Evolutionary conservation across 192 early-diverging fungal genomes (phyloP), one percentile per base, ranked within the genome.

Genomic region (Gaertneriomyces sp.): DNA sequence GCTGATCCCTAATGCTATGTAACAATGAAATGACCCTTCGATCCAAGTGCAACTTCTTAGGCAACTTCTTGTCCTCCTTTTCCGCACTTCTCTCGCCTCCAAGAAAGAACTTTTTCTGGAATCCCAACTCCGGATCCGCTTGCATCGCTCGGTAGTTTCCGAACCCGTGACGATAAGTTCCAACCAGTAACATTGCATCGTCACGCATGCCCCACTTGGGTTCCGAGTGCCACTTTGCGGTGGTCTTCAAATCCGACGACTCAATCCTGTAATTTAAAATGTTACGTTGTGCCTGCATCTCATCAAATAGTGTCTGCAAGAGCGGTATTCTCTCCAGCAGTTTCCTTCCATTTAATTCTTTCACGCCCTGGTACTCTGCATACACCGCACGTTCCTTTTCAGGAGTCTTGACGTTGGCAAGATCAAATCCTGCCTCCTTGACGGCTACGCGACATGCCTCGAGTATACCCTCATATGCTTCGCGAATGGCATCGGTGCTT

Each of bases 131-230:
- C 2, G 74, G 33, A 67, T 99, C 96, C 4, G 85, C 83, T 53
- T 91, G 89, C 9, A 99, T 95, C 58, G 79, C 71, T 53, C 84
- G 74, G 95, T 94, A 98, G 40, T 69, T 61, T 11, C 95, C 94
- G 76, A 93, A 96, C 25, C 98, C 98, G 71, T 98, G 87, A 55
- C 83, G 80, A 73, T 93, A 92, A 49, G 98, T 89, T 56, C 98
- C 98, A 38, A 97, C 90, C 16, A 99, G 77, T 40, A 99, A 81
- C 91, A 94, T 92, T 17, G 95, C 83, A 72, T 99, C 98, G 68
- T 99, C 98, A 46, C 87, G 87, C 57, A 87, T 87, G 4, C 88
- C 85, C 98, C 98, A 99, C 50, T 41, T n/a, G 4, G 66, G 66
- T 51, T 49, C 49, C 41, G 66, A 68, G 39, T 68, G 19, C 66